A percentile compares a stretch with the other conserved stretches of the same genome.
These are phyloP conservation scores for Mucuna pruriens DNA, from an alignment of 306 rosid genomes.

Conservation along the genomic window DNA sequence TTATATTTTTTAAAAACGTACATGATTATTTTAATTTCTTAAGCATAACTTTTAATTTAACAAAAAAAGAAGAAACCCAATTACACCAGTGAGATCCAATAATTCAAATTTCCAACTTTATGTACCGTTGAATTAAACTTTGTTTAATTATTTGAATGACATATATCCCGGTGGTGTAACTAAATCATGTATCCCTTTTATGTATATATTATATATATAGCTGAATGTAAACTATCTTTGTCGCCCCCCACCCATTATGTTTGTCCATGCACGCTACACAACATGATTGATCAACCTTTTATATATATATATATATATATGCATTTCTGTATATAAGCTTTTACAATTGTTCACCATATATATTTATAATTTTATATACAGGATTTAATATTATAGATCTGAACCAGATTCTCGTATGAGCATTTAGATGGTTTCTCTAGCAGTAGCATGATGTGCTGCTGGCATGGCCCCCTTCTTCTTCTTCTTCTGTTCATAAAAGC, in stretches of 20 bases:
- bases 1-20: no score
- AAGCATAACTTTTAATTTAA: not conserved
- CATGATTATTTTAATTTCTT: not conserved
- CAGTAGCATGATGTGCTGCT: not conserved
- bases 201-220: no score
- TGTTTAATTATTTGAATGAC: not conserved
- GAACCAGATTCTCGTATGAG: not conserved
- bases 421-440: not conserved
- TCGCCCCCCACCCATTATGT: not conserved
- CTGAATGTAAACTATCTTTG: not conserved
- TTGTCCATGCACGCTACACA: conserved; percentile 11
- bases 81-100: not conserved
- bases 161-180: not conserved
- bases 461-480: not conserved
- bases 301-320: no score
- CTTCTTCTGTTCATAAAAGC: not conserved
- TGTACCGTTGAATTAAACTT: not conserved
- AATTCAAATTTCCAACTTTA: not conserved
- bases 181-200: not conserved
- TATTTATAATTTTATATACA: not conserved
- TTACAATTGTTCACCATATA: not conserved
- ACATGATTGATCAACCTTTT: not conserved
- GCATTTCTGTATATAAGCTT: not conserved
- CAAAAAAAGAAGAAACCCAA: not conserved
- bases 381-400: not conserved